Percentiles rank a stretch among this genome's conserved stretches.
Conservation (phyloP, 257 asterid species). For the Paraleonurus japonicus region DNA sequence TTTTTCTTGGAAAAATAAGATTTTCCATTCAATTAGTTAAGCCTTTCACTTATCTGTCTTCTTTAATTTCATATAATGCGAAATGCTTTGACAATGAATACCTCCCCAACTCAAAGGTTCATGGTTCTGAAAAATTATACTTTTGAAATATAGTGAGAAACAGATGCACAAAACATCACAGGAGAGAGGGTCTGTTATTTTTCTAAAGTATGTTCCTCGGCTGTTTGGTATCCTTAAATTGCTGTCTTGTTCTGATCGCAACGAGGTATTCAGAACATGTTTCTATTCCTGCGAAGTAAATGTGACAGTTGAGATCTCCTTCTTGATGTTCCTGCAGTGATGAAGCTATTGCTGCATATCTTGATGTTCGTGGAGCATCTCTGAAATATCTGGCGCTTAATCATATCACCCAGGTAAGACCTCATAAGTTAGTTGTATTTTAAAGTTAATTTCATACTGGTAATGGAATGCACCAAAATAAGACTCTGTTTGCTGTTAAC, state of each 20-base stretch:
- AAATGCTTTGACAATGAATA: not conserved
- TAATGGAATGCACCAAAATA: not conserved
- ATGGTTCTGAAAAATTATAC: not conserved
- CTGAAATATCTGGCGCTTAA: constrained; percentile 71
- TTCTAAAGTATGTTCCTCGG: not conserved
- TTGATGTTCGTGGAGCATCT: constrained; percentile 68
- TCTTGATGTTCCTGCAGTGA: constrained; percentile 51
- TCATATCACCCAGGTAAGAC: constrained; percentile 54
- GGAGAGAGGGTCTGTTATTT: not conserved
- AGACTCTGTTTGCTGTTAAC: not conserved
- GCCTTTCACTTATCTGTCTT: not conserved
- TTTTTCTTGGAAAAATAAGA: constrained; percentile 1
- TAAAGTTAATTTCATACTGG: not conserved
- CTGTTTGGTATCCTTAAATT: not conserved
- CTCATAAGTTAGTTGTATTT: not conserved
- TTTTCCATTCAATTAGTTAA: not conserved
- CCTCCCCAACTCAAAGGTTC: not conserved
- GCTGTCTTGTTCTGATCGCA: not conserved
- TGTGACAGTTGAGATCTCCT: constrained; percentile 7
- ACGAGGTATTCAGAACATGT: constrained; percentile 1
- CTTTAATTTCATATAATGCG: not conserved
- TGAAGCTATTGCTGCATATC: constrained; percentile 92
- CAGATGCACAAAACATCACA: not conserved
- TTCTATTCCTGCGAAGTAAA: constrained; percentile 11
- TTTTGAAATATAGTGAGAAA: not conserved